Base-by-base conservation (phyloP, 2,329 filamentous ascomycete genomes). In the Pyrenochaeta sp. region DNA sequence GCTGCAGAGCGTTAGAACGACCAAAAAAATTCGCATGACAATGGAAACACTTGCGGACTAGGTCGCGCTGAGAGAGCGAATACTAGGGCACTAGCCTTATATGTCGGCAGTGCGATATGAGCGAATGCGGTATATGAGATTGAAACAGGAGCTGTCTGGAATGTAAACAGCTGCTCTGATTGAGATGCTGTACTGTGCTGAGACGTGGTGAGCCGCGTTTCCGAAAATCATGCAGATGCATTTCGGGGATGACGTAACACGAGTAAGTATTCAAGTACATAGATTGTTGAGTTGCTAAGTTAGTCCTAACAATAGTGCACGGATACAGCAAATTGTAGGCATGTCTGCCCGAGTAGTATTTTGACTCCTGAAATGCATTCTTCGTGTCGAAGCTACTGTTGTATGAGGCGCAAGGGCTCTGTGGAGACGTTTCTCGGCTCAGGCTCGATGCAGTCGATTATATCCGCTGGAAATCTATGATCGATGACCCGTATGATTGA, bases 221-320 rank as follows among this genome's bases (percentile, higher is more conserved):
- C 49, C 29, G 41, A 30, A 10, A 31, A 42, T 30, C n/a, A 20
- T 51, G 52, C 43, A 49, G 41, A 32, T 54, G 33, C 41, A 45
- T 45, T 45, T 37, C 12, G 15, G 15, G 17, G 32, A 59, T 58
- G 58, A 61, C 51, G 55, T 59, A 59, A 54, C 12, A 2, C 36
- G 6, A 23, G 20, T 4, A 14, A 39, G 20, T 39, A 14, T 23
- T 39, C 18, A 39, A 7, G 11, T 5, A 12, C 9, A 5, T 42
- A 42, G 39, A 27, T 45, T 23, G 30, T 5, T 18, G 11, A 35
- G n/a, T 17, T 29, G 11, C 21, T 27, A 5, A 41, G 21, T 12
- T 27, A 41, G 21, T 12, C 14, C n/a, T 30, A 42, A 30, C 23
- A 42, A 30, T 17, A 15, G 40, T 18, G 15, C 40, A 42, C 23